Conservation (phyloP, 2,329 filamentous ascomycete species). For the Leptosphaerulina australis region DNA sequence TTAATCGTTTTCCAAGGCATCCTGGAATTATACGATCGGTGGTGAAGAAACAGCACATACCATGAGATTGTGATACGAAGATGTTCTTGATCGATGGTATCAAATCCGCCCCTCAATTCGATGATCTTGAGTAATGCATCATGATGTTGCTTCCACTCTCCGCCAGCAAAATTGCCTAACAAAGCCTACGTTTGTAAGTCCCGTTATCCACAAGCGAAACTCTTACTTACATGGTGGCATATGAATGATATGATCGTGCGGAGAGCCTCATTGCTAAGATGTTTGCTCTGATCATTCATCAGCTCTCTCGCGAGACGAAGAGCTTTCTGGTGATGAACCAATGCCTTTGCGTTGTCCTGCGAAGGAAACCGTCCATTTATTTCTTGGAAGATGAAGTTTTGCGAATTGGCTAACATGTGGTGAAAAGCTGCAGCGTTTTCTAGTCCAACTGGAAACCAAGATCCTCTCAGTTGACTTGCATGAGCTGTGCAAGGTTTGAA, state of each 20-base stretch:
- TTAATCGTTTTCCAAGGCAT: not conserved
- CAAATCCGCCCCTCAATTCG: constrained; percentile 31
- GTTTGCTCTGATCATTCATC: constrained; percentile 29
- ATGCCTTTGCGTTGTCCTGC: constrained; percentile 28
- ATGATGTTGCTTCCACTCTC: constrained; percentile 33
- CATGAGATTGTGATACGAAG: constrained; percentile 40
- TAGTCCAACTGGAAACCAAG: constrained; percentile 38
- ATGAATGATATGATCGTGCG: constrained; percentile 32
- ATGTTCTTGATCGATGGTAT: constrained; percentile 28
- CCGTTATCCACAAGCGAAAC: too few relatives aligned
- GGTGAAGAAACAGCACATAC: constrained; percentile 14
- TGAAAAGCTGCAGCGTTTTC: constrained; percentile 30
- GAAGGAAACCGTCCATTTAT: constrained; percentile 27
- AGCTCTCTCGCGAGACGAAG: constrained; percentile 26
- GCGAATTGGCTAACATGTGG: constrained; percentile 37
- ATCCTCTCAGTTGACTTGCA: constrained; percentile 30
- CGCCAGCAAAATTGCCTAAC: constrained; percentile 27
- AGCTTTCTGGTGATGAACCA: constrained; percentile 33
- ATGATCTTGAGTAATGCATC: constrained; percentile 32
- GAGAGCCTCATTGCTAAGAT: constrained; percentile 31
- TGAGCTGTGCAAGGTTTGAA: constrained; percentile 31
- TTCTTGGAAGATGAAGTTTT: constrained; percentile 33
- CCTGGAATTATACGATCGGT: not conserved
- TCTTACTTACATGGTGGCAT: constrained; percentile 34
- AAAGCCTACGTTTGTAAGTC: constrained; percentile 22